phyloP scores from a whole-genome alignment of 805 yeast genomes.

The Saccharomycopsis amapae region DNA sequence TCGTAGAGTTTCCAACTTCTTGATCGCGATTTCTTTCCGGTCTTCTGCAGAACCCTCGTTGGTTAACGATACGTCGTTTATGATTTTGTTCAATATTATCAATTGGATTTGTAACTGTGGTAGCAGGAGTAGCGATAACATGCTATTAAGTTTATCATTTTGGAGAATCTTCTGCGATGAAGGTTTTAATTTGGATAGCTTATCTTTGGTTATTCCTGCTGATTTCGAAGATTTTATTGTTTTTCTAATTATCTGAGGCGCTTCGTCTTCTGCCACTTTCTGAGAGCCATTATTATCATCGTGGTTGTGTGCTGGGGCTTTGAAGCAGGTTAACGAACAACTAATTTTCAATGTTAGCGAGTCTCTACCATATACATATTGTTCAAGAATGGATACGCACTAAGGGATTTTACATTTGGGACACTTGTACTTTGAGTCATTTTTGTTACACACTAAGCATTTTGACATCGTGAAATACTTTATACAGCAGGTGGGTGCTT shows the following conservation, averaged over 20 bases:
- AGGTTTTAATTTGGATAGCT: neutral
- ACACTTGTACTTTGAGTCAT: slow-evolving; percentile 38
- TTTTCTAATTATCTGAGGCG: too few relatives aligned
- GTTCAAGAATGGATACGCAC: slow-evolving; percentile 23
- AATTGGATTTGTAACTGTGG: slow-evolving; percentile 53
- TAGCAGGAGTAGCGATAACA: slow-evolving; percentile 29
- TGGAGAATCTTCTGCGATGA: neutral
- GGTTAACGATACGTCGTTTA: slow-evolving; percentile 36
- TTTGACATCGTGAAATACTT: too few relatives aligned
- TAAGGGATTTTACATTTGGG: slow-evolving; percentile 40
- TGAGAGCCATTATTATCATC: slow-evolving; percentile 11
- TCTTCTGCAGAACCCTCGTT: slow-evolving; percentile 38
- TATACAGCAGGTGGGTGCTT: too few relatives aligned
- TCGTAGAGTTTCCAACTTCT: slow-evolving; percentile 50
- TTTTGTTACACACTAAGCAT: slow-evolving; percentile 31
- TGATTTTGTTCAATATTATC: slow-evolving; percentile 40
- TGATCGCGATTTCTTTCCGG: slow-evolving; percentile 46
- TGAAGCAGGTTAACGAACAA: slow-evolving; percentile 58
- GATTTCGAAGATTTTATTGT: neutral
- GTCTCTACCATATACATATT: neutral
- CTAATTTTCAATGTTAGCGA: too few relatives aligned
- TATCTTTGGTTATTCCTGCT: too few relatives aligned
- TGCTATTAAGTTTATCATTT: too few relatives aligned
- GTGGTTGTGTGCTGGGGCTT: slow-evolving; percentile 36
- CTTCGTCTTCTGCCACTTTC: too few relatives aligned